A percentile compares a stretch with the other conserved stretches of the same genome.
These are phyloP conservation scores for Fusarium tanahbumbuense DNA, from an alignment of 2,329 filamentous ascomycete genomes.

Conservation along the genomic window DNA sequence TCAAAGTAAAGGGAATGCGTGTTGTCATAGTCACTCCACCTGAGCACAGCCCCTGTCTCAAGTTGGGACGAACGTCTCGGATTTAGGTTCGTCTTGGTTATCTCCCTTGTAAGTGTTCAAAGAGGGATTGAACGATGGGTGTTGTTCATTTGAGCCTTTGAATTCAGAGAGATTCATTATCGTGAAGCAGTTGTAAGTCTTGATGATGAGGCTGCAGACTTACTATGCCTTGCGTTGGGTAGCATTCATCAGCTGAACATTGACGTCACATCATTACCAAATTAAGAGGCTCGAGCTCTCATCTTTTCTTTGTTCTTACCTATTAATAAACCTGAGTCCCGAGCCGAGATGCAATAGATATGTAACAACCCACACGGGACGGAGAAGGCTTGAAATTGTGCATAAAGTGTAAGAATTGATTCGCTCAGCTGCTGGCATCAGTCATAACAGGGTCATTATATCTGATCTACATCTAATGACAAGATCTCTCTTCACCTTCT, in stretches of 20 bases:
- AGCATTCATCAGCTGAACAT: slow-evolving; percentile 2
- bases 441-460: background rate
- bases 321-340: slow-evolving; percentile 1
- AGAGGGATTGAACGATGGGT: slow-evolving; percentile 1
- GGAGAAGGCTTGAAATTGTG: background rate
- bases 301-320: slow-evolving; percentile 9
- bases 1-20: background rate
- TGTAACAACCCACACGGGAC: background rate
- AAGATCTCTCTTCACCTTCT: background rate
- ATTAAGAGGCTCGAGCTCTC: slow-evolving; percentile 1
- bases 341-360: background rate
- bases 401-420: slow-evolving; percentile 11
- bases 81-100: slow-evolving; percentile 8
- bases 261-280: slow-evolving; percentile 28
- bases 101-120: slow-evolving; percentile 22
- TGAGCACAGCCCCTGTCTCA: slow-evolving; percentile 33
- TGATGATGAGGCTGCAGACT: background rate
- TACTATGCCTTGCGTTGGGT: background rate
- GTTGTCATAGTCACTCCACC: slow-evolving; percentile 23
- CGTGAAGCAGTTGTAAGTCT: background rate
- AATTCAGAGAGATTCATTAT: background rate
- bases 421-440: background rate
- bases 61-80: slow-evolving; percentile 36
- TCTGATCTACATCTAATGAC: background rate
- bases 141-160: background rate